Evolutionary conservation across 1,139 yeast species (phyloP).

Genomic region (Yamadazyma trypodendri): DNA sequence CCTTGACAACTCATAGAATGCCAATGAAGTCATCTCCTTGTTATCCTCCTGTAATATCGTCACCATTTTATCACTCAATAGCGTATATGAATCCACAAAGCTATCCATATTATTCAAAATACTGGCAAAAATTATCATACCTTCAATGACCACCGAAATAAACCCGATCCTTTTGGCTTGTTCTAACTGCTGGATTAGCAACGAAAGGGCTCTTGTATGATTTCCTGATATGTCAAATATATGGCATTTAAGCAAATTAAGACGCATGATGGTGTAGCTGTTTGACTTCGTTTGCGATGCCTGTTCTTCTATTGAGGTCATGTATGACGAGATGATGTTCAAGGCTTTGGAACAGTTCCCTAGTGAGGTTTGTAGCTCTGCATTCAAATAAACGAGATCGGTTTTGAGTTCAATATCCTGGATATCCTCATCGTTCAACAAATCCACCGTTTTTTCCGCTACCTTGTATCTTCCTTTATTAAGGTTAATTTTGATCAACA

Average conservation of each 20-base stretch:
- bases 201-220: slow-evolving; percentile 41
- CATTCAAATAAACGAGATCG: slow-evolving; percentile 26
- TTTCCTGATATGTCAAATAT: slow-evolving; percentile 37
- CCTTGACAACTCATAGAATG: slow-evolving; percentile 38
- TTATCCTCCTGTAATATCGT: slow-evolving; percentile 35
- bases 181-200: slow-evolving; percentile 45
- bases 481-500: slow-evolving; percentile 36
- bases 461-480: slow-evolving; percentile 33
- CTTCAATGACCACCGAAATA: slow-evolving; percentile 37
- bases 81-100: slow-evolving; percentile 32
- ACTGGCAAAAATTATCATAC: slow-evolving; percentile 36
- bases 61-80: slow-evolving; percentile 41
- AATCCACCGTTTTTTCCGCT: slow-evolving; percentile 24
- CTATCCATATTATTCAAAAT: slow-evolving; percentile 35
- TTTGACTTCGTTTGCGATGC: slow-evolving; percentile 25
- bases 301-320: slow-evolving; percentile 20
- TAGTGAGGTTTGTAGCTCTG: slow-evolving; percentile 28
- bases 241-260: slow-evolving; percentile 44
- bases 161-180: slow-evolving; percentile 43
- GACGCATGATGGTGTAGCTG: slow-evolving; percentile 38
- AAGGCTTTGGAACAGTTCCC: slow-evolving; percentile 38
- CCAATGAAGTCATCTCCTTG: slow-evolving; percentile 32
- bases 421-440: slow-evolving; percentile 23
- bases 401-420: slow-evolving; percentile 32
- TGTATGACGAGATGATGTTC: slow-evolving; percentile 26